These are phyloP conservation scores for Populus trichocarpa DNA, from an alignment of 441 rosid genomes.

Conservation along the genomic window DNA sequence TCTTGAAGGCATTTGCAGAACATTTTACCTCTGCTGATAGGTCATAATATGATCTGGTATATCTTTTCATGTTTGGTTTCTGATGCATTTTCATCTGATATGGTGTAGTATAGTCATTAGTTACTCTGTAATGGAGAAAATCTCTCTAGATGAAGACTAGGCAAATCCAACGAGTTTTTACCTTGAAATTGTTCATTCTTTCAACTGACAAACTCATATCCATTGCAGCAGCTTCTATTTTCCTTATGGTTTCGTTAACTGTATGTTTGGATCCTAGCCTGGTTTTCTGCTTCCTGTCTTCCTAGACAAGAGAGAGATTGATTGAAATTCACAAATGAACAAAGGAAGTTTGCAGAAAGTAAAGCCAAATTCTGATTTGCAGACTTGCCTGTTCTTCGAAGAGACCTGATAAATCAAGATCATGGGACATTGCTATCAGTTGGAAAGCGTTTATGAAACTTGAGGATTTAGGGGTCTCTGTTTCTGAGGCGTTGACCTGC, in stretches of 20 bases:
- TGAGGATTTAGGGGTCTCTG: constrained; percentile 44
- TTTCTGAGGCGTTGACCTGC: constrained; percentile 52
- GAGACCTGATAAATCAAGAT: constrained; percentile 88
- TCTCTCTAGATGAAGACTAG: not conserved
- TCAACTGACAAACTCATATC: constrained; percentile 62
- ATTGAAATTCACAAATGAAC: not conserved
- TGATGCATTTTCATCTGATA: constrained; percentile 73
- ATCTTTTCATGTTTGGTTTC: constrained; percentile 45
- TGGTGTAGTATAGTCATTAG: not conserved
- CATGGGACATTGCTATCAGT: constrained; percentile 88
- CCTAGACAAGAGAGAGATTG: constrained; percentile 33
- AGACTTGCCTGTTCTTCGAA: constrained; percentile 68
- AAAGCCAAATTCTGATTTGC: not conserved
- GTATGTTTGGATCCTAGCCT: constrained; percentile 73
- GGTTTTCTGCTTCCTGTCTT: constrained; percentile 50
- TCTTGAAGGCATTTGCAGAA: not conserved
- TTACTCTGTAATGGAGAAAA: not conserved
- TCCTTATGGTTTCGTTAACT: constrained; percentile 66
- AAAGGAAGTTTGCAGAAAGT: constrained; percentile 3
- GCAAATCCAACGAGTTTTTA: constrained; percentile 23
- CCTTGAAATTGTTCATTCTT: constrained; percentile 62
- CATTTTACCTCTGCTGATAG: constrained; percentile 73
- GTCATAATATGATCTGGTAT: constrained; percentile 55
- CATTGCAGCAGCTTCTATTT: constrained; percentile 84
- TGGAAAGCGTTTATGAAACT: constrained; percentile 89